Percentiles rank a stretch among this genome's conserved stretches.
Evolutionary conservation across 164 flowering plant species (phyloP).

Genomic region (Liriodendron chinense): DNA sequence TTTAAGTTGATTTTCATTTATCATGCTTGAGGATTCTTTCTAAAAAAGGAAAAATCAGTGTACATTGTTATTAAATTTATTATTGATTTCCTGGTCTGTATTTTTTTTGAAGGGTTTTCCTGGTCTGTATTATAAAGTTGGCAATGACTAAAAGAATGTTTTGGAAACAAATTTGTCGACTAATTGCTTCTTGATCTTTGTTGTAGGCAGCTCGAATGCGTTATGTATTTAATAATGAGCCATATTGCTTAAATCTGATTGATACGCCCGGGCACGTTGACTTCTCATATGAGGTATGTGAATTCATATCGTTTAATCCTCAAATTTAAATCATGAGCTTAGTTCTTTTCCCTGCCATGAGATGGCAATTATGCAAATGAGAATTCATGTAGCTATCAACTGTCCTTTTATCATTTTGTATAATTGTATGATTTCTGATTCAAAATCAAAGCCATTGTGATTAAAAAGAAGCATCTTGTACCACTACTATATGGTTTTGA

Average conservation of each 20-base stretch:
- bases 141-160: not conserved
- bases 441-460: not conserved
- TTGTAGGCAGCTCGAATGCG: constrained; percentile 97
- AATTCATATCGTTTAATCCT: not conserved
- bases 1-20: too few relatives aligned
- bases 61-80: not conserved
- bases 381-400: not conserved
- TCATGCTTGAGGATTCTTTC: too few relatives aligned
- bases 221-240: constrained; percentile 45
- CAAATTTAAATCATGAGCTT: not conserved
- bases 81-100: not conserved
- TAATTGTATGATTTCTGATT: not conserved
- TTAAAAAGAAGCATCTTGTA: not conserved
- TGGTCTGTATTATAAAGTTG: not conserved
- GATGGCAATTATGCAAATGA: constrained; percentile 4
- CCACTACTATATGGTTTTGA: not conserved
- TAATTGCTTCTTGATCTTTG: constrained; percentile 8
- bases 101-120: too few relatives aligned
- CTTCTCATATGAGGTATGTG: constrained; percentile 90
- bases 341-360: not conserved
- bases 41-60: too few relatives aligned
- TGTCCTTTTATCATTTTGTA: not conserved
- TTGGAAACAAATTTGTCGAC: not conserved
- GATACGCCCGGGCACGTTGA: constrained; percentile 99
- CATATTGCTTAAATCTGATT: constrained; percentile 85